A percentile compares a stretch with the other conserved stretches of the same genome.
These are phyloP conservation scores for Phytophthora melonis DNA, from an alignment of 352 stramenopile species.

Conservation along the genomic window DNA sequence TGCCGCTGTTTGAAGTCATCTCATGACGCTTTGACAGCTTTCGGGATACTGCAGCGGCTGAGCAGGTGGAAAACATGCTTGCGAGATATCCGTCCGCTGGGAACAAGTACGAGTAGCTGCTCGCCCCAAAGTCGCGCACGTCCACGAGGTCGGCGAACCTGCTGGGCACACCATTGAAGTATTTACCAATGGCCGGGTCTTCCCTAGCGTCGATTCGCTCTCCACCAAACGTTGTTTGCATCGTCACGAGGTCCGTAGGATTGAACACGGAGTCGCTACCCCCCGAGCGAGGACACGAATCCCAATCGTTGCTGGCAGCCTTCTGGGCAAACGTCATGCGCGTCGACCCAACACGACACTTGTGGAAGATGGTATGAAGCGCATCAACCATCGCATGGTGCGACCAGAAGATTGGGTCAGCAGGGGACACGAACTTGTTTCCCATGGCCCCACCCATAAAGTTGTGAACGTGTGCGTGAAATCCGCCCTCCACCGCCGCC, in stretches of 20 bases:
- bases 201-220: slow-evolving; percentile 33
- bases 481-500: slow-evolving; percentile 33
- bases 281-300: slow-evolving; percentile 15
- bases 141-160: slow-evolving; percentile 49
- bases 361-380: slow-evolving; percentile 68
- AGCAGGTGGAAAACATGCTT: slow-evolving; percentile 41
- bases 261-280: slow-evolving; percentile 39
- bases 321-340: slow-evolving; percentile 55
- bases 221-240: slow-evolving; percentile 35
- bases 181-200: slow-evolving; percentile 44
- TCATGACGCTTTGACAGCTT: too few relatives aligned
- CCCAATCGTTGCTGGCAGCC: slow-evolving; percentile 7
- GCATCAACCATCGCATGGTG: slow-evolving; percentile 69
- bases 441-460: slow-evolving; percentile 48
- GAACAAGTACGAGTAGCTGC: slow-evolving; percentile 51
- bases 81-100: slow-evolving; percentile 37
- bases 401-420: slow-evolving; percentile 73
- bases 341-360: slow-evolving; percentile 53
- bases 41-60: background rate
- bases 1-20: too few relatives aligned
- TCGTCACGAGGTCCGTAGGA: slow-evolving; percentile 38
- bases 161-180: slow-evolving; percentile 37
- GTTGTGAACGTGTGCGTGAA: slow-evolving; percentile 57
- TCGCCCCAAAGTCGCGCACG: slow-evolving; percentile 39
- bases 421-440: slow-evolving; percentile 38